Percentiles rank a stretch among this genome's conserved stretches.
Conservation (phyloP, 768 basidiomycete genomes). For the Mycena floridula region DNA sequence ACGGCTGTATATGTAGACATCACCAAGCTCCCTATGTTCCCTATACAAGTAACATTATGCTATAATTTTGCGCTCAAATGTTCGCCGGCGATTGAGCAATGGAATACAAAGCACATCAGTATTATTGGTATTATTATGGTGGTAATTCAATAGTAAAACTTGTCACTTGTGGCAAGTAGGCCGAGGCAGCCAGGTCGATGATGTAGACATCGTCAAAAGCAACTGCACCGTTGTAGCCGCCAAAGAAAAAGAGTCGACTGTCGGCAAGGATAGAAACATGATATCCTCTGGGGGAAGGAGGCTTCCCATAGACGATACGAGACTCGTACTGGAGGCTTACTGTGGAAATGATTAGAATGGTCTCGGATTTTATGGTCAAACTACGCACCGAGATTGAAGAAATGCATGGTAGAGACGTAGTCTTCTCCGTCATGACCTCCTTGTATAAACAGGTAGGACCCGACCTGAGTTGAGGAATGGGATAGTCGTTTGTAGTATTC, state of each 20-base stretch:
- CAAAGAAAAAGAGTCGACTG: constrained; percentile 78
- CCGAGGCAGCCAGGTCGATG: constrained; percentile 80
- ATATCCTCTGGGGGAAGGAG: constrained; percentile 76
- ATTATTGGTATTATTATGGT: too few species aligned
- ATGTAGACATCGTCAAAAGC: constrained; percentile 83
- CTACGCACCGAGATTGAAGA: constrained; percentile 78
- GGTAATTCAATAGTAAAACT: constrained; percentile 52
- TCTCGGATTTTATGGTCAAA: neutral
- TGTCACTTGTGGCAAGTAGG: constrained; percentile 87
- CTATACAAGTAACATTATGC: too few species aligned
- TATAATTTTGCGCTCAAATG: too few species aligned
- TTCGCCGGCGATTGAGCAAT: too few species aligned
- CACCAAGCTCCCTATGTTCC: too few species aligned
- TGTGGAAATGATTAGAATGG: constrained; percentile 20
- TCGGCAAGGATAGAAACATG: constrained; percentile 81
- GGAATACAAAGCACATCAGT: too few species aligned
- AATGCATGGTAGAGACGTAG: constrained; percentile 68
- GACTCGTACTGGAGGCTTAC: constrained; percentile 83
- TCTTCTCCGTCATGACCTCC: constrained; percentile 82
- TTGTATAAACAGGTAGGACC: constrained; percentile 84
- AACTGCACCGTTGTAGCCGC: constrained; percentile 81
- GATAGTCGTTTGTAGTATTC: constrained; percentile 57
- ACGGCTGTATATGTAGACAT: too few species aligned
- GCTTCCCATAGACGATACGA: constrained; percentile 58
- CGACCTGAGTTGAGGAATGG: constrained; percentile 86